Conservation (phyloP, 371 early-diverging fungal species). For the Syncephalastrum monosporum region DNA sequence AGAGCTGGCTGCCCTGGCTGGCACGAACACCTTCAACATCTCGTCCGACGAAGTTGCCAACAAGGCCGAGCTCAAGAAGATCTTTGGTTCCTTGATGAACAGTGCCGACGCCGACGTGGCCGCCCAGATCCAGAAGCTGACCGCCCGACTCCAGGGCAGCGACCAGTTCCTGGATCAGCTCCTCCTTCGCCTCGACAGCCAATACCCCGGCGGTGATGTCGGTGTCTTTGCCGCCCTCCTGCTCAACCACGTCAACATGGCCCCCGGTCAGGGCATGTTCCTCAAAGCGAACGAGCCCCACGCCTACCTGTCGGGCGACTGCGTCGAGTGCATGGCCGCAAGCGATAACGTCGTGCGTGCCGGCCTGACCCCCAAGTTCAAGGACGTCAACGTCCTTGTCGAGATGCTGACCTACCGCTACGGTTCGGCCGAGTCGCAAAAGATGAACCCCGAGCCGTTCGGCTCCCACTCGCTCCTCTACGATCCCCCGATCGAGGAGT, state of each 20-base stretch:
- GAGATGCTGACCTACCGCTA: constrained; percentile 91
- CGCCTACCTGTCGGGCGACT: constrained; percentile 96
- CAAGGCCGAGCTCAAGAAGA: constrained; percentile 55
- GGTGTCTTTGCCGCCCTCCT: constrained; percentile 88
- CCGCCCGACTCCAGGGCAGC: constrained; percentile 40
- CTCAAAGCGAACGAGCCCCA: constrained; percentile 97
- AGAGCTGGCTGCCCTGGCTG: constrained; percentile 73
- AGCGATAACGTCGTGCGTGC: constrained; percentile 97
- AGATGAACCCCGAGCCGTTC: constrained; percentile 58
- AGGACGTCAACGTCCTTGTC: constrained; percentile 91
- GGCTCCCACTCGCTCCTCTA: constrained; percentile 68
- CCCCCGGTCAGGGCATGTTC: constrained; percentile 91
- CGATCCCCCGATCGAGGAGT: constrained; percentile 96
- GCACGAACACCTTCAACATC: constrained; percentile 40
- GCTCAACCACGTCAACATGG: constrained; percentile 81
- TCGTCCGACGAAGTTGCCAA: constrained; percentile 35
- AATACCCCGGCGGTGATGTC: constrained; percentile 90
- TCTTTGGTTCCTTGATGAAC: constrained; percentile 78
- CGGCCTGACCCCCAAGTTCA: constrained; percentile 97
- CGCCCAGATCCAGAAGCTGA: constrained; percentile 47
- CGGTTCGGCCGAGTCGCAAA: constrained; percentile 75
- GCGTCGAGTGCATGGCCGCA: constrained; percentile 98
- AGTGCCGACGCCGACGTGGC: constrained; percentile 50
- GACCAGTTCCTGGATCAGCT: constrained; percentile 56
- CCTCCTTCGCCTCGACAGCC: constrained; percentile 67